A percentile compares a stretch with the other conserved stretches of the same genome.
These are phyloP conservation scores for Begonia fuchsioides DNA, from an alignment of 306 rosid genomes.

Conservation along the genomic window DNA sequence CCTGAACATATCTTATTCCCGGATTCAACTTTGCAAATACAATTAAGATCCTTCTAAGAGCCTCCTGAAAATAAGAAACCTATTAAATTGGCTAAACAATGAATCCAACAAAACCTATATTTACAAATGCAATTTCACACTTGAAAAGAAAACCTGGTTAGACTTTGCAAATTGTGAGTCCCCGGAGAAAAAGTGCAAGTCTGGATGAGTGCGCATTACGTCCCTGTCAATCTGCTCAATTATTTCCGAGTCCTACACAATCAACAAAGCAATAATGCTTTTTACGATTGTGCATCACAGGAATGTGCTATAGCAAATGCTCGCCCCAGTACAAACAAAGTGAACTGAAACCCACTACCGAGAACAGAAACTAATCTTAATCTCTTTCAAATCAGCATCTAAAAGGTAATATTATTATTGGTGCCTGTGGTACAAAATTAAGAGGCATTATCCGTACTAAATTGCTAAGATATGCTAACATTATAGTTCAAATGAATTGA, in stretches of 20 bases:
- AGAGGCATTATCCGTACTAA: too few relatives aligned
- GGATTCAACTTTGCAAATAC: conserved; percentile 94
- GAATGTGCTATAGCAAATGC: too few relatives aligned
- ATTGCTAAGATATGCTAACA: too few relatives aligned
- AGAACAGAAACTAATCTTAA: too few relatives aligned
- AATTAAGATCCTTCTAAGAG: conserved; percentile 67
- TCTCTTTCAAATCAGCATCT: too few relatives aligned
- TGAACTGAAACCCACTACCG: too few relatives aligned
- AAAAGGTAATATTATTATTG: too few relatives aligned
- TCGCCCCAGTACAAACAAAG: too few relatives aligned
- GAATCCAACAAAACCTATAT: too few relatives aligned
- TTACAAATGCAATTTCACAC: too few relatives aligned
- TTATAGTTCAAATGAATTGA: neutral
- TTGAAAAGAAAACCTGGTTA: conserved; percentile 42
- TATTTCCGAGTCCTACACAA: conserved; percentile 80
- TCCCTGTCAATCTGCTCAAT: conserved; percentile 97
- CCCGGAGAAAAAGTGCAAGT: conserved; percentile 87
- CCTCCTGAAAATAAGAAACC: conserved; percentile 48
- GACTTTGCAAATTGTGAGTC: conserved; percentile 78
- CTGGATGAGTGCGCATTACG: conserved; percentile 98
- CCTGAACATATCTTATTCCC: conserved; percentile 96
- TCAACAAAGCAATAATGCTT: conserved; percentile 12
- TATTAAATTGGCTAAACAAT: too few relatives aligned
- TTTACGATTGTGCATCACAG: neutral
- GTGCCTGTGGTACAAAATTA: too few relatives aligned